phyloP scores from a whole-genome alignment of 2,329 filamentous ascomycete genomes.

The Stemphylium beticola region DNA sequence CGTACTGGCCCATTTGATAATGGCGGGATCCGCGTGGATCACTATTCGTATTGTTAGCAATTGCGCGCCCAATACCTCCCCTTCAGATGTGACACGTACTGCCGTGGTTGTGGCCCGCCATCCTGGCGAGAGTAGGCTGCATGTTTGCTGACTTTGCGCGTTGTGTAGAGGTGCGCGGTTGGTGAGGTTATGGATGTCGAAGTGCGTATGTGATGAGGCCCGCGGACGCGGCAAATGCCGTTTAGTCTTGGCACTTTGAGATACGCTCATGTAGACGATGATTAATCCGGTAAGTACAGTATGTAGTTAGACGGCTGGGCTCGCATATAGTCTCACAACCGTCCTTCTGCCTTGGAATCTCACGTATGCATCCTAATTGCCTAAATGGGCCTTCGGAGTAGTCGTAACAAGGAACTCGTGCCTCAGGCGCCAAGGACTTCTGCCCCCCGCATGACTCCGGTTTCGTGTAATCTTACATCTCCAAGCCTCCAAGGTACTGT shows the following conservation, averaged over 20 bases:
- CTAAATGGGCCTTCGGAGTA: neutral
- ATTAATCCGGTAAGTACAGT: too few relatives aligned
- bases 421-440: neutral
- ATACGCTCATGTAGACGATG: neutral
- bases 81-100: constrained; percentile 17
- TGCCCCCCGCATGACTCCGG: neutral
- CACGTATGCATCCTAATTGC: neutral
- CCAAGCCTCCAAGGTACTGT: neutral
- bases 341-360: neutral
- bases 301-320: too few relatives aligned
- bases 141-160: constrained; percentile 22
- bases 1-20: constrained; percentile 62
- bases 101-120: constrained; percentile 39
- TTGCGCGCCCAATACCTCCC: constrained; percentile 15
- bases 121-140: constrained; percentile 25
- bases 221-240: constrained; percentile 22
- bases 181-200: constrained; percentile 17
- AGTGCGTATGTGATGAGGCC: constrained; percentile 25
- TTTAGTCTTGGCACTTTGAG: constrained; percentile 23
- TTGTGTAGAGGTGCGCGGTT: constrained; percentile 9
- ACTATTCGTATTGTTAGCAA: constrained; percentile 47
- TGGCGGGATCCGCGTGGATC: constrained; percentile 61
- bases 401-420: neutral
- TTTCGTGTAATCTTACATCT: neutral
- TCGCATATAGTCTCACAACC: too few relatives aligned